Conservation (phyloP, 202 grass and related monocot species). For the Schoenoplectus tabernaemontani region DNA sequence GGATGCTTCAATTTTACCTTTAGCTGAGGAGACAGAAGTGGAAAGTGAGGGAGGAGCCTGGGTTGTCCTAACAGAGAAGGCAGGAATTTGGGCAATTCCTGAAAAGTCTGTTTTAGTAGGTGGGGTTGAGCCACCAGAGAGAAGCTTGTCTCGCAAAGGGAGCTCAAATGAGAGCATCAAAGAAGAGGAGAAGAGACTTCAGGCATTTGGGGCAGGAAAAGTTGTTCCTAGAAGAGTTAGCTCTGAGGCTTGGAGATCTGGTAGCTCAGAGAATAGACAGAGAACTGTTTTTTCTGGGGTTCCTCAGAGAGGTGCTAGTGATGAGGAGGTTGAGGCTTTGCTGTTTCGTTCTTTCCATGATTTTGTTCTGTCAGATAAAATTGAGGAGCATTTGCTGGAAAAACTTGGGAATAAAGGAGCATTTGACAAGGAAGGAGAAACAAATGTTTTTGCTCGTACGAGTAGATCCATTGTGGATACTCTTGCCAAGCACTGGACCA, state of each 20-base stretch:
- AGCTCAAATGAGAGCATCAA: conserved; percentile 75
- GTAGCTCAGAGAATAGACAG: conserved; percentile 42
- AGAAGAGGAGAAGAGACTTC: conserved; percentile 75
- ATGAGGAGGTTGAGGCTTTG: conserved; percentile 86
- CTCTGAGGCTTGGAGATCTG: conserved; percentile 80
- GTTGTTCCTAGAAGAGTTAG: conserved; percentile 60
- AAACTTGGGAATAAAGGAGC: conserved; percentile 69
- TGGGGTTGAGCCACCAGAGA: conserved; percentile 90
- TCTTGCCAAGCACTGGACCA: conserved; percentile 97
- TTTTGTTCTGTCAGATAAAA: conserved; percentile 65
- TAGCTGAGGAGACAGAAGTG: conserved; percentile 60
- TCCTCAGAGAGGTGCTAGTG: conserved; percentile 42
- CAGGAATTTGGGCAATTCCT: conserved; percentile 89
- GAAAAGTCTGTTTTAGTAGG: conserved; percentile 97
- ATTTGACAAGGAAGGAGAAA: conserved; percentile 94
- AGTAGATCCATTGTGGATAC: conserved; percentile 96
- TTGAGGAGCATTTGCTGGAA: conserved; percentile 49
- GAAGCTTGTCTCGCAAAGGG: conserved; percentile 94
- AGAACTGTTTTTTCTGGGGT: conserved; percentile 45
- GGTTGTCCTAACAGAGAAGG: conserved; percentile 93
- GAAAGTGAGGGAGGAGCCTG: conserved; percentile 88
- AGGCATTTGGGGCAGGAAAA: conserved; percentile 35
- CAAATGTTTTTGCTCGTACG: conserved; percentile 71
- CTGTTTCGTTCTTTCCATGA: conserved; percentile 77
- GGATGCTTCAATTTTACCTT: conserved; percentile 80